Conservation (phyloP, 768 basidiomycete species). For the Tricholoma furcatifolium region DNA sequence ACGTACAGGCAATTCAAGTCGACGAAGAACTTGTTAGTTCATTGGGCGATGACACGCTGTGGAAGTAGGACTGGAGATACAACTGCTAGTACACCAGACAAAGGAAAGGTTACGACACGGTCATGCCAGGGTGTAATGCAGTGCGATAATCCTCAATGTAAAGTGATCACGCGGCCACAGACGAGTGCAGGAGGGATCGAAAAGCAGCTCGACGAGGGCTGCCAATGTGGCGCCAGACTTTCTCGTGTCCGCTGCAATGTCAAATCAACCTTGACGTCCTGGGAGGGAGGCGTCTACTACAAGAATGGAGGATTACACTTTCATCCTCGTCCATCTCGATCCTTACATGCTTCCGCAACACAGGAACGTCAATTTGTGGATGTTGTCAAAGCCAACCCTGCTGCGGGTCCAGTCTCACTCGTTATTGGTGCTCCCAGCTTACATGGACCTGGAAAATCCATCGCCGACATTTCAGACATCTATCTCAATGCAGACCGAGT, state of each 20-base stretch:
- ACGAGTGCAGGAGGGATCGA: neutral
- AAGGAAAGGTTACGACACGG: neutral
- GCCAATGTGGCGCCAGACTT: neutral
- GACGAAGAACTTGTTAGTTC: conserved; percentile 10
- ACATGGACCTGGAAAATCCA: conserved; percentile 15
- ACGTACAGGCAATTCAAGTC: conserved; percentile 5
- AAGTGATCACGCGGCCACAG: neutral
- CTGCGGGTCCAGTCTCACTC: conserved; percentile 9
- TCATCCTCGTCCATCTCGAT: conserved; percentile 3
- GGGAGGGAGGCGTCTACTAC: conserved; percentile 1
- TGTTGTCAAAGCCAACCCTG: conserved; percentile 4
- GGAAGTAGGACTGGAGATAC: conserved; percentile 15
- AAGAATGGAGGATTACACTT: neutral
- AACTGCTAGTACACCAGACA: neutral
- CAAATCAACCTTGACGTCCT: neutral
- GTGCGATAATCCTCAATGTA: conserved; percentile 4
- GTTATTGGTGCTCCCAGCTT: conserved; percentile 16
- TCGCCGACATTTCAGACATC: conserved; percentile 17
- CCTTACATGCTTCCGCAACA: neutral
- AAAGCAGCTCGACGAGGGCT: neutral
- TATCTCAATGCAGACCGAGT: conserved; percentile 11
- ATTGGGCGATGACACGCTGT: too few species aligned
- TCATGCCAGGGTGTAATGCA: conserved; percentile 1
- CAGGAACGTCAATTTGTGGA: neutral
- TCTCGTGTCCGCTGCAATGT: neutral